Evolutionary conservation across 306 rosid species (phyloP), one percentile per base, ranked within the genome.

Genomic region (Lathyrus sativus): DNA sequence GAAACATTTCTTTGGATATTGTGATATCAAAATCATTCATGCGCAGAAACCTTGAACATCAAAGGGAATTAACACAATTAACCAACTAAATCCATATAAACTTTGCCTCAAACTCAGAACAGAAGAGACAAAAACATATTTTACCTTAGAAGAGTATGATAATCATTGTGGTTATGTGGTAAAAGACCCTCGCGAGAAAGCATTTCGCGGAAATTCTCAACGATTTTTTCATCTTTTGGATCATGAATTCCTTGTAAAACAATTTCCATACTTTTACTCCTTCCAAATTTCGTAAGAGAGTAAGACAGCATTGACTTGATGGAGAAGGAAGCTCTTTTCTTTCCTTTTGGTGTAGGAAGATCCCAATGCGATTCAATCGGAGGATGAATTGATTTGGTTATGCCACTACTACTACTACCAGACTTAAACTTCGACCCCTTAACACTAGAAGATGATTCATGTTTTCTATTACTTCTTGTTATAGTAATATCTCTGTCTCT

Each of bases 61-160:
- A 18, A 62, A 65, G 9, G 29, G n/a, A 7, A 37, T 7, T 41
- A 4, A 37, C 7, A 11, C 28, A 76, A 4, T 46, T 37, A 62
- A 11, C 51, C 60, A 65, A 41, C 19, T 31, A 31, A 58, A 15
- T 42, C 46, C 14, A 26, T 42, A 73, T 26, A 74, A 24, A 44
- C 9, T 22, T 22, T 42, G 24, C 28, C 12, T 62, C 39, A 31
- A 2, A 35, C 39, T 35, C 39, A 35, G 18, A 74, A 51, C 24
- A 39, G 31, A 18, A 53, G 37, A 53, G 26, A 24, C 26, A 1
- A 24, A 33, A 22, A 63, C 13, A 64, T 65, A 10, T 0, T 41
- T 13, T 14, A 88, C 98, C 96, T 73, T 3, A 92, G 53, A 76
- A 92, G 98, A 19, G 98, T 92, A 14, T 92, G 98, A 86, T 90